Evolutionary conservation across 345 rosid genomes (phyloP).

Genomic region (Cardamine resedifolia): DNA sequence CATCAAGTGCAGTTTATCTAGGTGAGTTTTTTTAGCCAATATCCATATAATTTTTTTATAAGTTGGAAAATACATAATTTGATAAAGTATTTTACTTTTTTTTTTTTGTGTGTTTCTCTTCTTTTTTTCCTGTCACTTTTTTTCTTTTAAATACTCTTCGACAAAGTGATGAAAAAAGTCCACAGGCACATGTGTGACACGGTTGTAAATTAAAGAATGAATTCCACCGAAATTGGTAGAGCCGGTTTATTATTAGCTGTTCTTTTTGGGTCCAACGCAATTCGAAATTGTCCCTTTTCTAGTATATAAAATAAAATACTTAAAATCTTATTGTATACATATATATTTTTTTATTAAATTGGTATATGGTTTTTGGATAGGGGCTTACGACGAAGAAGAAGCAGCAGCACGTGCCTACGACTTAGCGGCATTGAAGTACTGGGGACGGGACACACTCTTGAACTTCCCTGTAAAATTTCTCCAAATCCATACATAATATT

Average conservation of each 20-base stretch:
- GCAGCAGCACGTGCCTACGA: slow-evolving; percentile 96
- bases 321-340: not conserved
- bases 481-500: not conserved
- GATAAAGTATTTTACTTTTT: not conserved
- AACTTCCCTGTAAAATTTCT: slow-evolving; percentile 69
- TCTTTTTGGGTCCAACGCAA: slow-evolving; percentile 27
- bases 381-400: slow-evolving; percentile 89
- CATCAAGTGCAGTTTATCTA: slow-evolving; percentile 41
- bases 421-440: slow-evolving; percentile 92
- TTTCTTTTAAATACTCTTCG: slow-evolving; percentile 9
- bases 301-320: not conserved
- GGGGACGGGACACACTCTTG: slow-evolving; percentile 87
- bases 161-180: slow-evolving; percentile 34
- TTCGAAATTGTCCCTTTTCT: not conserved
- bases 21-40: slow-evolving; percentile 30
- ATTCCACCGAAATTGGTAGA: slow-evolving; percentile 36
- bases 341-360: not conserved
- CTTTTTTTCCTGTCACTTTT: not conserved
- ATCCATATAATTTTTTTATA: slow-evolving; percentile 1
- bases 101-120: not conserved
- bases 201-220: slow-evolving; percentile 24
- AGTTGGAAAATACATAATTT: not conserved
- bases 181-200: slow-evolving; percentile 30
- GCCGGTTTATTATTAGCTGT: slow-evolving; percentile 32
- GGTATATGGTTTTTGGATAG: slow-evolving; percentile 43